These are phyloP conservation scores for Parachaetomium inaequale DNA, from an alignment of 495 filamentous ascomycete genomes.

Conservation along the genomic window DNA sequence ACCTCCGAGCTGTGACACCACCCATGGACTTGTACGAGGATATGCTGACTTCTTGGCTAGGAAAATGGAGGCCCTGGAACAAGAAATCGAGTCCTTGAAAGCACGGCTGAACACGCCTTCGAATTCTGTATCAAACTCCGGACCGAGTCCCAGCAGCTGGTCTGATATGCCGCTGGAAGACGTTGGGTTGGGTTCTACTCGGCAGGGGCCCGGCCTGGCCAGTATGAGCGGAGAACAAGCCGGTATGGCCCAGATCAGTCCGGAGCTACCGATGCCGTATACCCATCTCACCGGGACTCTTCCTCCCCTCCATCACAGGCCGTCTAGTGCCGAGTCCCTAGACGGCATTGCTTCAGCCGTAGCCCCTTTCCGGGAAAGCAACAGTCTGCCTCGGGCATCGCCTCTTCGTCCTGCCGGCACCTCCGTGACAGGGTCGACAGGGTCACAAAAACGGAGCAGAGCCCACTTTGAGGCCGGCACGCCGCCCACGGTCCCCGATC, in stretches of 20 bases:
- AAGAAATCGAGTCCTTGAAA: background rate
- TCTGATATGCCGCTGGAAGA: background rate
- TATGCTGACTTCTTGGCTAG: background rate
- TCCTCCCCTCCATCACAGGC: too few relatives aligned
- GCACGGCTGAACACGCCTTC: background rate
- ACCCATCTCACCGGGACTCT: too few relatives aligned
- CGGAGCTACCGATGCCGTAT: too few relatives aligned
- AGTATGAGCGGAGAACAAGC: too few relatives aligned
- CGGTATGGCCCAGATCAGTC: too few relatives aligned
- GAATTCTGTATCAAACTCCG: background rate
- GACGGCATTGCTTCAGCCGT: too few relatives aligned
- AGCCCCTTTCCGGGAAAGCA: background rate
- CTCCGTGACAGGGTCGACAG: background rate
- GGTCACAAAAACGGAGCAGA: background rate
- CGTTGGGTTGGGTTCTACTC: too few relatives aligned
- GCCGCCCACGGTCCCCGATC: background rate
- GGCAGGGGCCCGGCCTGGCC: too few relatives aligned
- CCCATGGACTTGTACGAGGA: background rate
- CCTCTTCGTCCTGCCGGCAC: background rate
- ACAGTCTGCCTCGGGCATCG: background rate
- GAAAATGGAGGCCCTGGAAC: constrained; percentile 4
- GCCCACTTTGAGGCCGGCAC: background rate
- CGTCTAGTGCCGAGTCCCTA: too few relatives aligned
- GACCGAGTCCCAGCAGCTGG: background rate
- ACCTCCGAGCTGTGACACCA: background rate